phyloP scores from a whole-genome alignment of 2,329 filamentous ascomycete genomes.

The Neopestalotiopsis sp. region DNA sequence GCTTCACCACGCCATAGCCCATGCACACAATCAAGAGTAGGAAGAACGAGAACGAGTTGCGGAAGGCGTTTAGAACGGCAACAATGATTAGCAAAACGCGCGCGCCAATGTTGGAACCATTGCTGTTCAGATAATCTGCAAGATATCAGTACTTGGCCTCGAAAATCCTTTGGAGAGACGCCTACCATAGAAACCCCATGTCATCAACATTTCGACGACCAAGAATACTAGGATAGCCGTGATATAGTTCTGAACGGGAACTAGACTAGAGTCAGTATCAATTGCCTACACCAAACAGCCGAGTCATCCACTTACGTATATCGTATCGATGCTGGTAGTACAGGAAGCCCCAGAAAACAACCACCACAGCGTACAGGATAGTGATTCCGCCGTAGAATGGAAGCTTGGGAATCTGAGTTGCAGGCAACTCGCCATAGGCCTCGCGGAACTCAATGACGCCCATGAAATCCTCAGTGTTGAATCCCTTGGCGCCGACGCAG shows the following conservation, averaged over 20 bases:
- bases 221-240: slow-evolving; percentile 95
- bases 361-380: slow-evolving; percentile 89
- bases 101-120: slow-evolving; percentile 82
- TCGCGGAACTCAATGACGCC: slow-evolving; percentile 92
- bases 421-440: slow-evolving; percentile 93
- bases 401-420: slow-evolving; percentile 93
- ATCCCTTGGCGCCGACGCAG: slow-evolving; percentile 82
- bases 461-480: slow-evolving; percentile 71
- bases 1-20: slow-evolving; percentile 98
- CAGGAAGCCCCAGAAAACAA: slow-evolving; percentile 88
- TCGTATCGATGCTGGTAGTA: slow-evolving; percentile 95
- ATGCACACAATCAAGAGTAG: slow-evolving; percentile 97
- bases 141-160: slow-evolving; percentile 38
- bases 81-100: slow-evolving; percentile 90
- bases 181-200: slow-evolving; percentile 94
- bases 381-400: slow-evolving; percentile 96
- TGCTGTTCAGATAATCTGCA: slow-evolving; percentile 86
- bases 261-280: slow-evolving; percentile 44
- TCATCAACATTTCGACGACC: slow-evolving; percentile 95
- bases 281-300: background rate
- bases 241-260: slow-evolving; percentile 98
- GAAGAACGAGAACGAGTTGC: slow-evolving; percentile 99
- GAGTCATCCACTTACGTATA: slow-evolving; percentile 65
- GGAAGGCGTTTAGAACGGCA: slow-evolving; percentile 88
- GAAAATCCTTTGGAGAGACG: background rate